Evolutionary conservation across 345 rosid species (phyloP).

Genomic region (Salix exigua): DNA sequence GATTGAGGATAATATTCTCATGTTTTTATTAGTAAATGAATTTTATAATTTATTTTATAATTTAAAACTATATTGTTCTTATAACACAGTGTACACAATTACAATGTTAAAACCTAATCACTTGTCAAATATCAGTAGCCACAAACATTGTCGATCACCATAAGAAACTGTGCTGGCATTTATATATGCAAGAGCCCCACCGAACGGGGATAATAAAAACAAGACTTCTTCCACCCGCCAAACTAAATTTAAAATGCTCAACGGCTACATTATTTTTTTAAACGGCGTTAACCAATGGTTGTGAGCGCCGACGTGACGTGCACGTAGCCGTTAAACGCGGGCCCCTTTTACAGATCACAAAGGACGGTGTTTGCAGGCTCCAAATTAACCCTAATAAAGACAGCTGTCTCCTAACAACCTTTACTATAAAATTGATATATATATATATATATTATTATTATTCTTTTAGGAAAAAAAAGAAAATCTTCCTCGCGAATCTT

Average conservation of each 20-base stretch:
- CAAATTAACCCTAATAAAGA: constrained; percentile 17
- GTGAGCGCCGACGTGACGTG: constrained; percentile 14
- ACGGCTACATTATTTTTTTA: neutral
- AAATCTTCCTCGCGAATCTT: neutral
- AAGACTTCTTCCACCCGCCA: neutral
- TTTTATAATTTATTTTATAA: too few species aligned
- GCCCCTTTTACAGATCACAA: constrained; percentile 45
- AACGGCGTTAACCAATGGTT: constrained; percentile 16
- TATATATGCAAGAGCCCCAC: neutral
- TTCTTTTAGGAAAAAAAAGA: neutral
- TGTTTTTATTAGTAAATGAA: too few species aligned
- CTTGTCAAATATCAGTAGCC: neutral
- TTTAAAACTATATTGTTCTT: too few species aligned
- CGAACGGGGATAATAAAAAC: neutral
- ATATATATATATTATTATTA: neutral
- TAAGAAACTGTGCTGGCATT: neutral
- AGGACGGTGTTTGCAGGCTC: constrained; percentile 55
- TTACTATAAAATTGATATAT: neutral
- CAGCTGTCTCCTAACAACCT: constrained; percentile 33
- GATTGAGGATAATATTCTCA: too few species aligned
- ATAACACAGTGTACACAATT: too few species aligned
- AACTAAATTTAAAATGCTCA: neutral
- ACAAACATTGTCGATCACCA: neutral
- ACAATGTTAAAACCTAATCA: too few species aligned
- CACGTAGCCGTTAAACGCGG: constrained; percentile 44